Base-by-base conservation (phyloP, 2,329 filamentous ascomycete genomes). In the Exophiala phaeomuriformis region DNA sequence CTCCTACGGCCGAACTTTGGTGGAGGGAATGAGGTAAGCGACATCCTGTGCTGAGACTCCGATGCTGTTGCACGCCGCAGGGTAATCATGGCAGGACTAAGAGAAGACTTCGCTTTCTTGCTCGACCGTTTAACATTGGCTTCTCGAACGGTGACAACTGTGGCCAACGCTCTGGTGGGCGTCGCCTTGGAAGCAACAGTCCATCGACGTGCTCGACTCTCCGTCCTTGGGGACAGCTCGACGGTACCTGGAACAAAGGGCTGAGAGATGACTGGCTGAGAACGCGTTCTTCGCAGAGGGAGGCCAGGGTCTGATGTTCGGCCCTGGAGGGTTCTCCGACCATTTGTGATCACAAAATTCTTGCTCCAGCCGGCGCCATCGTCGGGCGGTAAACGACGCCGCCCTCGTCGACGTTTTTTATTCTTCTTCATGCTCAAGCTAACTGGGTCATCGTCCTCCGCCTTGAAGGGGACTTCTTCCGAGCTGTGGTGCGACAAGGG, bases 61-160 rank as follows among this genome's bases (percentile, higher is more conserved):
- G 41, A 36, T n/a, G 53, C 53, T 5, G 58, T 61, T 8, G 61
- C 61, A 2, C 61, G 58, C 4, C 60, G 61, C 19, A 63, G 55
- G n/a, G 58, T 62, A 10, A 63, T 63, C 60, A 63, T 61, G 4
- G 60, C 61, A 36, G 61, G 61, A 47, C 59, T 61, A 37, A 32
- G 47, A 7, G 27, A 42, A 4, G 33, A 31, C 41, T 51, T 46
- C n/a, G 36, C 8, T 37, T 10, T 51, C 44, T 40, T 44, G 7
- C n/a, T 42, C 30, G 27, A 53, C 8, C 28, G 46, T 48, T 12
- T 44, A 32, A 29, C 35, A 43, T 32, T 35, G 27, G 29, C 46
- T 55, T 51, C 51, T 39, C 50, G 28, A 44, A 56, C 40, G 6
- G 57, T 42, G 28, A 53, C 32, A 57, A 52, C 52, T n/a, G 52